Evolutionary conservation across 805 yeast species (phyloP).

Genomic region (Kregervanrija fluxuum): DNA sequence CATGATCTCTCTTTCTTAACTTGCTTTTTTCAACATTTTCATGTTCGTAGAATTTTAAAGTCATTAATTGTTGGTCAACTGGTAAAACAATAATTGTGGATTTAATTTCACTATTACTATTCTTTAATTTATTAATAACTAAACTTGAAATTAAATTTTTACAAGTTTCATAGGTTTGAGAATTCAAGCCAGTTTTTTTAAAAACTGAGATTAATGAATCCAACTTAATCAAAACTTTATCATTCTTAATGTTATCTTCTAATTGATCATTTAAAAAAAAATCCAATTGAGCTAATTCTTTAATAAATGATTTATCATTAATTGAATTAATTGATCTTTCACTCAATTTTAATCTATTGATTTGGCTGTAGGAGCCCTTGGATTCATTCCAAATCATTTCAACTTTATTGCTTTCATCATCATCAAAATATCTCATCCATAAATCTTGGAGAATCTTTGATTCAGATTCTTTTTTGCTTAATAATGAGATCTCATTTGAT

Average conservation of each 20-base stretch:
- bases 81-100: slow-evolving; percentile 30
- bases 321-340: slow-evolving; percentile 27
- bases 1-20: slow-evolving; percentile 19
- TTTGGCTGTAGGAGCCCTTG: slow-evolving; percentile 15
- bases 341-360: slow-evolving; percentile 5
- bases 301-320: slow-evolving; percentile 40
- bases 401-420: slow-evolving; percentile 26
- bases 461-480: slow-evolving; percentile 11
- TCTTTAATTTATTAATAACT: slow-evolving; percentile 1
- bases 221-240: slow-evolving; percentile 31
- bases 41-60: slow-evolving; percentile 9
- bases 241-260: slow-evolving; percentile 14
- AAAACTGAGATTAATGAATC: slow-evolving; percentile 37
- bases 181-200: slow-evolving; percentile 35
- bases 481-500: slow-evolving; percentile 21
- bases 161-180: slow-evolving; percentile 35
- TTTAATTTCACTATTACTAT: slow-evolving; percentile 13
- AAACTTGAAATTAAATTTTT: slow-evolving; percentile 29
- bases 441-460: slow-evolving; percentile 6
- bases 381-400: slow-evolving; percentile 32
- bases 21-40: slow-evolving; percentile 3
- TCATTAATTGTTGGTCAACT: slow-evolving; percentile 18
- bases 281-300: slow-evolving; percentile 41
- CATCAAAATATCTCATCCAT: slow-evolving; percentile 23
- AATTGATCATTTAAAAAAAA: slow-evolving; percentile 26